These are phyloP conservation scores for Ogataea parapolymorpha DNA, from an alignment of 805 yeast species.

Conservation along the genomic window DNA sequence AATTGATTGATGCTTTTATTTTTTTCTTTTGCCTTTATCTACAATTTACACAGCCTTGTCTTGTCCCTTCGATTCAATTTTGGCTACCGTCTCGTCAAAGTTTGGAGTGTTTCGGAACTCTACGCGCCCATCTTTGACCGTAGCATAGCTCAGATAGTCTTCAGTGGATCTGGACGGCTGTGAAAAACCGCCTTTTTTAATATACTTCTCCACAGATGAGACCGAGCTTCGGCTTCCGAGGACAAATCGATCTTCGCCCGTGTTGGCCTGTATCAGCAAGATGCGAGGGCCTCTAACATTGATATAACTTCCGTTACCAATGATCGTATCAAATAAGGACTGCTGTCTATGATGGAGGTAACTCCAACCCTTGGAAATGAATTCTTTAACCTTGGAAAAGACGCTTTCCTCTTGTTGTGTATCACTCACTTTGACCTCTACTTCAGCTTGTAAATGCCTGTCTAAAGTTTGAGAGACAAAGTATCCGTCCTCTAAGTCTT, in stretches of 20 bases:
- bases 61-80: constrained; percentile 24
- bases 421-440: constrained; percentile 10
- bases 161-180: constrained; percentile 28
- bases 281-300: constrained; percentile 54
- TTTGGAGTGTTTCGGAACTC: constrained; percentile 43
- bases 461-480: constrained; percentile 19
- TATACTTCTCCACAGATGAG: constrained; percentile 21
- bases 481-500: constrained; percentile 35
- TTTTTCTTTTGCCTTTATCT: constrained; percentile 3
- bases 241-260: constrained; percentile 28
- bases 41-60: constrained; percentile 12
- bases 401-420: constrained; percentile 12
- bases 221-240: constrained; percentile 7
- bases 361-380: not conserved
- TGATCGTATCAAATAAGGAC: constrained; percentile 12
- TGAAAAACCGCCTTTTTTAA: constrained; percentile 18
- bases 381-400: not conserved
- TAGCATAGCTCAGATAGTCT: constrained; percentile 49
- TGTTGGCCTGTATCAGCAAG: constrained; percentile 45
- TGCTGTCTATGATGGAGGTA: constrained; percentile 1
- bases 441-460: constrained; percentile 10
- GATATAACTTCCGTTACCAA: constrained; percentile 43
- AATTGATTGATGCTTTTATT: not conserved
- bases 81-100: constrained; percentile 36
- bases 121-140: constrained; percentile 41